These are phyloP conservation scores for Imleria badia DNA, from an alignment of 768 basidiomycete species.

Conservation along the genomic window DNA sequence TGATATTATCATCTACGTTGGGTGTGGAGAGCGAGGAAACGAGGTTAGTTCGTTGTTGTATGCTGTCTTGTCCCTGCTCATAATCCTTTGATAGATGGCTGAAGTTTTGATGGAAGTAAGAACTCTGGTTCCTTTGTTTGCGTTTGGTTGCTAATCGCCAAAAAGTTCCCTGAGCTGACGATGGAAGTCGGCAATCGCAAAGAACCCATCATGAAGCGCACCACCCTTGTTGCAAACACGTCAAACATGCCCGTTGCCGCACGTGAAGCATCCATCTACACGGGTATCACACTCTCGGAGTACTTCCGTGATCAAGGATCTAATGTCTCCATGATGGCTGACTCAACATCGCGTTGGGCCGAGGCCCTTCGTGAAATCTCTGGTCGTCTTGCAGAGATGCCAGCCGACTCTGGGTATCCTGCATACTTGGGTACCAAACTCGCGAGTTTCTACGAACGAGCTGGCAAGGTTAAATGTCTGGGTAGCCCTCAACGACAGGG, in stretches of 20 bases:
- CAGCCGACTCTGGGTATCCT: conserved; percentile 98
- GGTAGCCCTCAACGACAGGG: conserved; percentile 88
- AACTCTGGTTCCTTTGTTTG: conserved; percentile 2
- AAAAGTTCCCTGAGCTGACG: conserved; percentile 82
- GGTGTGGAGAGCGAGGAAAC: conserved; percentile 98
- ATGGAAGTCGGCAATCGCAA: conserved; percentile 90
- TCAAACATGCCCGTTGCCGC: conserved; percentile 99
- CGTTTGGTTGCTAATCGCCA: conserved; percentile 11
- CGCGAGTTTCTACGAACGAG: conserved; percentile 97
- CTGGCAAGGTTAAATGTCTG: conserved; percentile 91
- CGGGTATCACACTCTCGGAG: conserved; percentile 97
- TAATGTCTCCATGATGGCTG: conserved; percentile 99
- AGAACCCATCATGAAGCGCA: conserved; percentile 99
- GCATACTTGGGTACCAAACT: conserved; percentile 95
- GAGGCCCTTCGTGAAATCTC: conserved; percentile 99
- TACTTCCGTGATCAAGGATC: conserved; percentile 99
- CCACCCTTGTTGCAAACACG: conserved; percentile 97
- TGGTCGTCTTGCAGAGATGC: conserved; percentile 99
- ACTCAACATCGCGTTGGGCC: conserved; percentile 98
- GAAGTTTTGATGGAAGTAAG: conserved; percentile 97
- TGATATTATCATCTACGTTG: conserved; percentile 98
- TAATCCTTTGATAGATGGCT: conserved; percentile 65
- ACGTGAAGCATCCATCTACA: conserved; percentile 99
- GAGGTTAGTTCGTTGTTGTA: conserved; percentile 55
- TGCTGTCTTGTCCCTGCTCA: conserved; percentile 38